These are phyloP conservation scores for Pythium oligandrum DNA, from an alignment of 352 stramenopile genomes.

Conservation along the genomic window DNA sequence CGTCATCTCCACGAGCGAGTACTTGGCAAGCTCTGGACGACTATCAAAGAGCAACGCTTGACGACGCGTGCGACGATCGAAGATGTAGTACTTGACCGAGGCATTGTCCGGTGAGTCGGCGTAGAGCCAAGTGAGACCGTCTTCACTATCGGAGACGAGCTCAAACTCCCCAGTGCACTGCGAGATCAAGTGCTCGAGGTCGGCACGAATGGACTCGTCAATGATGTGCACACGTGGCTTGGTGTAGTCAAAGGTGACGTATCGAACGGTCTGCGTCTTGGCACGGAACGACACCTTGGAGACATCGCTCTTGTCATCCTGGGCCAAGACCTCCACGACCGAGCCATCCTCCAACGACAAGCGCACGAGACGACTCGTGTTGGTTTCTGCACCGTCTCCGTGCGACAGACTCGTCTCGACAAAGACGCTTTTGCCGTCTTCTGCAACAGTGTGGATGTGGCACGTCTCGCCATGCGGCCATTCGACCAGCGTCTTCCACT, in stretches of 20 bases:
- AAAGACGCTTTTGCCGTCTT: conserved; percentile 27
- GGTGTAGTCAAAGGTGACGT: conserved; percentile 30
- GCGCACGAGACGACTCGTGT: conserved; percentile 36
- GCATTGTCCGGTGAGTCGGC: conserved; percentile 58
- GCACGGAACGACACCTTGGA: conserved; percentile 24
- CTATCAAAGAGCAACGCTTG: conserved; percentile 35
- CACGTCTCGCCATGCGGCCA: conserved; percentile 35
- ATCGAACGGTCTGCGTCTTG: conserved; percentile 15
- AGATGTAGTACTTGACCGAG: conserved; percentile 42
- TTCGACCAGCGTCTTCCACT: conserved; percentile 28
- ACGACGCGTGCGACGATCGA: conserved; percentile 20
- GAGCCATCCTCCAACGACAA: conserved; percentile 29
- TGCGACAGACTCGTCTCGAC: conserved; percentile 36
- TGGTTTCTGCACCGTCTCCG: conserved; percentile 8
- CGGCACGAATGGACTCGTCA: conserved; percentile 20
- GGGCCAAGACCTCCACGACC: conserved; percentile 25
- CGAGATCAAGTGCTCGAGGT: conserved; percentile 23
- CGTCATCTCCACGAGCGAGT: conserved; percentile 30
- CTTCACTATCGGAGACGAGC: conserved; percentile 26
- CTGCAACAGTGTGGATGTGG: conserved; percentile 20
- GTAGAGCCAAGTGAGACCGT: conserved; percentile 62
- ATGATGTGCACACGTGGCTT: conserved; percentile 29
- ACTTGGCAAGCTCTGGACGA: conserved; percentile 26
- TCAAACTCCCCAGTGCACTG: conserved; percentile 18
- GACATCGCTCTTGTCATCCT: conserved; percentile 26